Evolutionary conservation across 202 grass and related monocot species (phyloP).

Genomic region (Eragrostis tef): DNA sequence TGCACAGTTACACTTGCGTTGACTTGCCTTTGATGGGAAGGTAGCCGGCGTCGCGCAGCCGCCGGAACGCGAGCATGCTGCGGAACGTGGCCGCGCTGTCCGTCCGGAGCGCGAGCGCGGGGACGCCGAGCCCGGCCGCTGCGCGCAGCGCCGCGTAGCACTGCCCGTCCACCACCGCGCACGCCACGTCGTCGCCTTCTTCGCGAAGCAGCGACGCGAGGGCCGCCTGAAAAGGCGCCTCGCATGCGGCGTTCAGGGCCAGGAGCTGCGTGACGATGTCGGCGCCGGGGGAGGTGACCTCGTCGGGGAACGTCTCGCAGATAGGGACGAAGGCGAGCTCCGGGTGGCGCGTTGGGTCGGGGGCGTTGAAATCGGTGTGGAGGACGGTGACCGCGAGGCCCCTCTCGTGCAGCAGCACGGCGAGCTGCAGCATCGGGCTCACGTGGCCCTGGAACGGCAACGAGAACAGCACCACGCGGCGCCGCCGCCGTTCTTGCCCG

Average conservation of each 20-base stretch:
- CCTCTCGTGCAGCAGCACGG: background rate
- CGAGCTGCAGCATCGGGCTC: background rate
- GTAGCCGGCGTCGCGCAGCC: conserved; percentile 37
- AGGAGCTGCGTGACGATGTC: background rate
- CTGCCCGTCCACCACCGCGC: conserved; percentile 59
- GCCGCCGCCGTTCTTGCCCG: background rate
- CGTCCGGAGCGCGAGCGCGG: conserved; percentile 42
- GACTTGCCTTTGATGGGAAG: conserved; percentile 44
- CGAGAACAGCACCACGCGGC: conserved; percentile 29
- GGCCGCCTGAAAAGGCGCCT: background rate
- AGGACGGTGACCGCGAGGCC: background rate
- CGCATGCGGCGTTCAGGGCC: background rate
- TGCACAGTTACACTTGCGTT: background rate
- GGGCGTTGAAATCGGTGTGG: background rate
- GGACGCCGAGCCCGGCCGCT: conserved; percentile 33
- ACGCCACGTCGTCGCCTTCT: background rate
- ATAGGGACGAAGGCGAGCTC: background rate
- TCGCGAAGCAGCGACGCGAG: conserved; percentile 20
- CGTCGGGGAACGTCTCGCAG: background rate
- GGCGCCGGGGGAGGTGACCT: background rate
- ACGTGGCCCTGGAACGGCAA: background rate
- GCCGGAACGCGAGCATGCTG: conserved; percentile 31
- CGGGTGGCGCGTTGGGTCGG: background rate
- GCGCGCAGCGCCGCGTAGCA: conserved; percentile 44
- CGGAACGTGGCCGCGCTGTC: conserved; percentile 53